A percentile compares a stretch with the other conserved stretches of the same genome.
Evolutionary conservation across 2,329 filamentous ascomycete genomes (phyloP).

Genomic region (Stagonosporopsis tanaceti): DNA sequence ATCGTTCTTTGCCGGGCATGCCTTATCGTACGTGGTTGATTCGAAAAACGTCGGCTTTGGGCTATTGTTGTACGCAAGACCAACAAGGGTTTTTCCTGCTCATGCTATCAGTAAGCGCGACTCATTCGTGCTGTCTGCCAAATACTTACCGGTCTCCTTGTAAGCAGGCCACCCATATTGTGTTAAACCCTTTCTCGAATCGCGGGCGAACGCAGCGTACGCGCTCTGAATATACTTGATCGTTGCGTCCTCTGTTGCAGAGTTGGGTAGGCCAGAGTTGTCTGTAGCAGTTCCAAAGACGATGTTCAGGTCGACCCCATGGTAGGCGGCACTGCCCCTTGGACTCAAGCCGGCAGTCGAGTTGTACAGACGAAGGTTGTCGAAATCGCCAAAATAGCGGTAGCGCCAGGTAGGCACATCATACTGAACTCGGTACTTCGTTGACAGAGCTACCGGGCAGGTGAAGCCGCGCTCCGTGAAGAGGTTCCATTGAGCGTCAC

Average conservation of each 20-base stretch:
- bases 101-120: neutral
- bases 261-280: slow-evolving; percentile 33
- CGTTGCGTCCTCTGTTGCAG: slow-evolving; percentile 35
- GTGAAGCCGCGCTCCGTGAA: slow-evolving; percentile 37
- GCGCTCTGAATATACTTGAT: slow-evolving; percentile 46
- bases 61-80: slow-evolving; percentile 32
- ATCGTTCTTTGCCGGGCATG: slow-evolving; percentile 35
- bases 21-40: slow-evolving; percentile 29
- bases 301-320: slow-evolving; percentile 47
- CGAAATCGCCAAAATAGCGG: slow-evolving; percentile 48
- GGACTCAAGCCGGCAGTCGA: slow-evolving; percentile 32
- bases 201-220: slow-evolving; percentile 45
- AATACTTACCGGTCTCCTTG: slow-evolving; percentile 21
- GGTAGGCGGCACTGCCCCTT: slow-evolving; percentile 48
- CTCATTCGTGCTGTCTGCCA: neutral
- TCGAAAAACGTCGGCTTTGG: slow-evolving; percentile 28
- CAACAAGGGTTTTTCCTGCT: slow-evolving; percentile 28
- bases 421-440: slow-evolving; percentile 31
- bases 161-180: slow-evolving; percentile 46
- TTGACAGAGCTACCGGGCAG: slow-evolving; percentile 31
- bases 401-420: slow-evolving; percentile 49
- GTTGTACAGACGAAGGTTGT: slow-evolving; percentile 46
- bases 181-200: slow-evolving; percentile 40
- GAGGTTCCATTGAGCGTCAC: slow-evolving; percentile 34
- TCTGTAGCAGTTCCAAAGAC: slow-evolving; percentile 45